A percentile compares a stretch with the other conserved stretches of the same genome.
Conservation (phyloP, 2,329 filamentous ascomycete species). For the Aureobasidium sp. region DNA sequence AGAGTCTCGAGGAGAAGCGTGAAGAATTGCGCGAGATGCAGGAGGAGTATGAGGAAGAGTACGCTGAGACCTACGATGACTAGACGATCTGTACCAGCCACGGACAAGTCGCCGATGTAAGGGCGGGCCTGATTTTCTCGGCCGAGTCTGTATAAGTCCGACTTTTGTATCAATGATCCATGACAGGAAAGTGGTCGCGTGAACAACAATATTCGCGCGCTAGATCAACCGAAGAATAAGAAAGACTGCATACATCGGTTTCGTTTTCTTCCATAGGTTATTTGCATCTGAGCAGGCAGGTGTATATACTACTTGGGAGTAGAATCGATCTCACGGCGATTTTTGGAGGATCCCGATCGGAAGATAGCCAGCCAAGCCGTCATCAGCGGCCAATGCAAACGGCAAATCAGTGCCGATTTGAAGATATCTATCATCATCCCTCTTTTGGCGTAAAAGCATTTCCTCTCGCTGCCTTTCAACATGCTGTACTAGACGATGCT, state of each 20-base stretch:
- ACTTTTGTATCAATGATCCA: neutral
- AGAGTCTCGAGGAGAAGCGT: constrained; percentile 40
- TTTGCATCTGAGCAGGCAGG: neutral
- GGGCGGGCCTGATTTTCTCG: neutral
- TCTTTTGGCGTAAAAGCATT: neutral
- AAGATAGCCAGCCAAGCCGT: neutral
- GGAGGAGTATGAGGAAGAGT: constrained; percentile 45
- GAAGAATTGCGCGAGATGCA: constrained; percentile 39
- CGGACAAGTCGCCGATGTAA: neutral
- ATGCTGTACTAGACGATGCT: neutral
- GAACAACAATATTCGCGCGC: neutral
- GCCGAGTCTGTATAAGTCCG: neutral
- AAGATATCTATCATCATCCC: neutral
- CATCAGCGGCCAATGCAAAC: neutral
- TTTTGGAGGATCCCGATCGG: neutral
- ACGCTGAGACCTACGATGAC: constrained; percentile 37
- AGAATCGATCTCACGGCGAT: neutral
- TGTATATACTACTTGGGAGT: neutral
- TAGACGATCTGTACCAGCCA: neutral
- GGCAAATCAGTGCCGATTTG: neutral
- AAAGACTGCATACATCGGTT: neutral
- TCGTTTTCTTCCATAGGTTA: neutral
- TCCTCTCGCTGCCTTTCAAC: neutral
- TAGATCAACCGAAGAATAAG: neutral
- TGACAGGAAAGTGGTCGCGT: neutral